These are phyloP conservation scores for Xerophyta viscosa DNA, from an alignment of 106 monocot species.

Conservation along the genomic window DNA sequence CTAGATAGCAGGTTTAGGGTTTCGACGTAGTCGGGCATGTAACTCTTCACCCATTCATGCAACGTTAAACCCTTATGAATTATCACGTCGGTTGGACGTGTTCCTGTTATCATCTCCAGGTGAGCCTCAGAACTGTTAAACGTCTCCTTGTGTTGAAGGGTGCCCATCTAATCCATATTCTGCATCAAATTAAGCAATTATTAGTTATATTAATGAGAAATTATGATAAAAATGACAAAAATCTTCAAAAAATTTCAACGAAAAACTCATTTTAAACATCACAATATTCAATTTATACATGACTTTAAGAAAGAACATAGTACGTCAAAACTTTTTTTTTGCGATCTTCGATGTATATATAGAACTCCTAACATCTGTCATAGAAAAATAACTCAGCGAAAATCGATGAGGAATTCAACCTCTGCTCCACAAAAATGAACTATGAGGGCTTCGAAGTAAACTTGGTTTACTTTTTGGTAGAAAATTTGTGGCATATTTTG, in stretches of 20 bases:
- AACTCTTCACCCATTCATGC: slow-evolving; percentile 57
- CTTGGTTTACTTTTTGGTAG: too few species aligned
- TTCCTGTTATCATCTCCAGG: slow-evolving; percentile 64
- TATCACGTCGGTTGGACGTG: slow-evolving; percentile 54
- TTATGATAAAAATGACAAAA: neutral
- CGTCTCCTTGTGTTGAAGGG: slow-evolving; percentile 73
- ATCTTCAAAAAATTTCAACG: neutral
- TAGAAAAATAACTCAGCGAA: too few species aligned
- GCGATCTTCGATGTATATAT: too few species aligned
- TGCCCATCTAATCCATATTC: slow-evolving; percentile 75
- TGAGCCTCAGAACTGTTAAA: slow-evolving; percentile 73
- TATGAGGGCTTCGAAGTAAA: too few species aligned
- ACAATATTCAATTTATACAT: too few species aligned
- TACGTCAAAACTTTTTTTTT: too few species aligned
- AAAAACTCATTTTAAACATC: too few species aligned
- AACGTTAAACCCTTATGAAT: slow-evolving; percentile 44
- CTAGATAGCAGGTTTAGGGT: slow-evolving; percentile 15
- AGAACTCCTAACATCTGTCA: neutral
- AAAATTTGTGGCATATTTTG: too few species aligned
- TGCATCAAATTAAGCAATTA: slow-evolving; percentile 13
- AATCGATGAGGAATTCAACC: too few species aligned
- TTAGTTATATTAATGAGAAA: neutral
- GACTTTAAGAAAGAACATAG: too few species aligned
- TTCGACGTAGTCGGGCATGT: slow-evolving; percentile 26
- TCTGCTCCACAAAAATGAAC: too few species aligned